Conservation (phyloP, 164 flowering plant species). For the Platanus orientalis region DNA sequence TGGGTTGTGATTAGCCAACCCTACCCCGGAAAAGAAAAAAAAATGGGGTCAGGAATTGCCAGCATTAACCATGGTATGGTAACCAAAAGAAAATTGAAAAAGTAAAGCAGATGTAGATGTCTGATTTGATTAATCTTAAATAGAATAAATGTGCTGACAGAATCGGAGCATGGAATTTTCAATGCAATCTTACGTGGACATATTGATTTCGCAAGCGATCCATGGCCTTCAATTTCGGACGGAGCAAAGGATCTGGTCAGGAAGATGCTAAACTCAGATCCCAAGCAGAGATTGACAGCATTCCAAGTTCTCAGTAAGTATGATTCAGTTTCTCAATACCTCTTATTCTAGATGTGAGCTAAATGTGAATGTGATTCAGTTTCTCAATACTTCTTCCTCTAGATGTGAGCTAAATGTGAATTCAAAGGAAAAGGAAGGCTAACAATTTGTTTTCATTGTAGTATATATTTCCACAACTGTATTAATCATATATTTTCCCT, state of each 20-base stretch:
- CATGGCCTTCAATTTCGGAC: conserved; percentile 82
- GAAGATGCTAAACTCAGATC: conserved; percentile 77
- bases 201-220: conserved; percentile 73
- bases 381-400: too few relatives aligned
- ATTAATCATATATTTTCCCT: too few relatives aligned
- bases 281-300: conserved; percentile 79
- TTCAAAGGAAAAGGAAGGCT: too few relatives aligned
- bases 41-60: too few relatives aligned
- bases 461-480: too few relatives aligned
- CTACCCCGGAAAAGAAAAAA: not conserved
- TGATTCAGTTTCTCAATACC: not conserved
- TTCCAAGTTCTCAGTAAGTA: conserved; percentile 77
- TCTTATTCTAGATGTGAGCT: not conserved
- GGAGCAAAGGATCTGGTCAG: conserved; percentile 82
- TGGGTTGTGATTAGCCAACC: not conserved
- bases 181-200: conserved; percentile 73
- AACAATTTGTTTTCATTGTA: too few relatives aligned
- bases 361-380: too few relatives aligned
- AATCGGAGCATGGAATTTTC: conserved; percentile 84
- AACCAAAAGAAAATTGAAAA: not conserved
- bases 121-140: not conserved
- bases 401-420: too few relatives aligned
- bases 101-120: too few relatives aligned
- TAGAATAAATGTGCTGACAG: conserved; percentile 27
- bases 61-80: too few relatives aligned